These are phyloP conservation scores for Heterococcus sp. DNA, from an alignment of 108 stramenopile genomes.

Conservation along the genomic window DNA sequence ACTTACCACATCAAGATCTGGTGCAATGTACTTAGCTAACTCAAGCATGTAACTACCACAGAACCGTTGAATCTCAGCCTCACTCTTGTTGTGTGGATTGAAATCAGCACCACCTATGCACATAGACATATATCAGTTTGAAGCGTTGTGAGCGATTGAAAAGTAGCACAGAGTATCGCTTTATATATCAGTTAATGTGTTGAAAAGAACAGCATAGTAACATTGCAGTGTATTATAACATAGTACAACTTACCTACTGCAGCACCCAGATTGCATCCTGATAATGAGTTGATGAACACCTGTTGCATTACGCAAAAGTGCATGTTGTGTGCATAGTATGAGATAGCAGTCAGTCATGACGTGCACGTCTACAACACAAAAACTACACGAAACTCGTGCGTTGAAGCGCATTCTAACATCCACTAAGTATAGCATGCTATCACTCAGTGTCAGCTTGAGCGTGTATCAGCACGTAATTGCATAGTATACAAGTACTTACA, in stretches of 20 bases:
- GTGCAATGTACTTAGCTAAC: conserved; percentile 89
- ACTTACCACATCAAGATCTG: conserved; percentile 68
- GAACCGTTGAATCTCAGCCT: conserved; percentile 89
- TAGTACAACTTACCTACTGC: conserved; percentile 22
- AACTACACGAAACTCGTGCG: too few species aligned
- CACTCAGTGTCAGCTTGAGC: too few species aligned
- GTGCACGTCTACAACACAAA: too few species aligned
- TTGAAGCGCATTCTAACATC: too few species aligned
- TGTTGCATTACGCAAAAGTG: conserved; percentile 47
- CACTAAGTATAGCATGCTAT: too few species aligned
- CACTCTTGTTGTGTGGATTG: conserved; percentile 82
- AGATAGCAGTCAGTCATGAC: too few species aligned
- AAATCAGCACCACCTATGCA: conserved; percentile 92
- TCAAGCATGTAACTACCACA: conserved; percentile 98
- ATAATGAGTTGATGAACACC: conserved; percentile 85
- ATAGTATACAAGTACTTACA: too few species aligned
- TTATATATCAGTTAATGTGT: too few species aligned
- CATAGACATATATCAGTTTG: conserved; percentile 78
- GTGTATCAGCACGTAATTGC: too few species aligned
- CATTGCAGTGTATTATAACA: neutral
- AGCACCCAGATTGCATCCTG: conserved; percentile 79
- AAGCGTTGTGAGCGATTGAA: conserved; percentile 74
- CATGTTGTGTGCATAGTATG: too few species aligned
- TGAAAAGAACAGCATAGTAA: neutral
- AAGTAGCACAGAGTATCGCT: neutral